These are phyloP conservation scores for Gnomoniopsis sp. DNA, from an alignment of 2,329 filamentous ascomycete genomes.

Conservation along the genomic window DNA sequence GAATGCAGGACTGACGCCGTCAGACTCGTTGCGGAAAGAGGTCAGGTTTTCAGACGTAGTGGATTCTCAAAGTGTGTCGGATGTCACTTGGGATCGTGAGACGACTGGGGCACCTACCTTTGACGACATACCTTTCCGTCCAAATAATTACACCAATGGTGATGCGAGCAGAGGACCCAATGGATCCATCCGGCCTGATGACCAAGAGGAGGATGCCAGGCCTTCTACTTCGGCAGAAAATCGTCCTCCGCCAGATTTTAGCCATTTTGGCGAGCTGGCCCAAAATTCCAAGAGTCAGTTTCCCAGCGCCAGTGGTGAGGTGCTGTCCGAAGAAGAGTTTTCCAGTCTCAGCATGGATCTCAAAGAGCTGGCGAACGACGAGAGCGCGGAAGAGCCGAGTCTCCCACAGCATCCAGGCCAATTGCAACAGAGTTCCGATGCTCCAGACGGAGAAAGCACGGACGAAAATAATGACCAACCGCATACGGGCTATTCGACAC, in stretches of 20 bases:
- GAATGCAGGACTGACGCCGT: not conserved
- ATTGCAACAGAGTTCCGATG: not conserved
- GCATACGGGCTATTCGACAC: conserved; percentile 13
- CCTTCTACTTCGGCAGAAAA: conserved; percentile 16
- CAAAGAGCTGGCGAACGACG: not conserved
- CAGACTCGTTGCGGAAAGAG: conserved; percentile 11
- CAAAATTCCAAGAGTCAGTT: not conserved
- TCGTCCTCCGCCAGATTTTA: conserved; percentile 14
- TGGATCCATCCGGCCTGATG: not conserved
- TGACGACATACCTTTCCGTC: conserved; percentile 7
- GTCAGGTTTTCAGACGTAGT: conserved; percentile 17
- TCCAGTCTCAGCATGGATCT: conserved; percentile 11
- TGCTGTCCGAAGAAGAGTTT: conserved; percentile 10
- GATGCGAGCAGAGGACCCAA: not conserved
- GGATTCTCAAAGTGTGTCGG: conserved; percentile 17
- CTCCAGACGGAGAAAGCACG: not conserved
- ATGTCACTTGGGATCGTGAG: conserved; percentile 12
- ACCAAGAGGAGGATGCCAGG: not conserved
- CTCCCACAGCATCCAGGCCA: conserved; percentile 8
- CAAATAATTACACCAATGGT: not conserved
- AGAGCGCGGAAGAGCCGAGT: conserved; percentile 2
- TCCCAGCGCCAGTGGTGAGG: not conserved
- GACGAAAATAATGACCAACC: conserved; percentile 14
- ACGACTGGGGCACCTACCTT: conserved; percentile 4
- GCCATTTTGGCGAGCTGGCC: conserved; percentile 3